Evolutionary conservation across 2,329 filamentous ascomycete species (phyloP).

Genomic region (Westerdykella aurantiaca): DNA sequence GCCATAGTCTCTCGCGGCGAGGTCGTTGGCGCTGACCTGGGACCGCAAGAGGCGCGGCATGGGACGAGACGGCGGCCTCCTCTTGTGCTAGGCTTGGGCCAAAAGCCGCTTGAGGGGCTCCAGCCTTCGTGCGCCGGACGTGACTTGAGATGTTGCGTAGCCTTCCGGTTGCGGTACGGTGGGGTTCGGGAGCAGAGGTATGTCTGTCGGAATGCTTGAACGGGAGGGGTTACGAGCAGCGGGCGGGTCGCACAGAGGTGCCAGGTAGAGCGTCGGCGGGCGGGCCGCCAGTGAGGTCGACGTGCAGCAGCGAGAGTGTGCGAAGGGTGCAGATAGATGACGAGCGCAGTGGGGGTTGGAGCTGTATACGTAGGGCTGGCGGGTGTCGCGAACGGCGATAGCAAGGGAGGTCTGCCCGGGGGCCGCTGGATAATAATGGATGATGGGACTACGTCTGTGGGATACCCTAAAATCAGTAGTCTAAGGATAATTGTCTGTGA

Average conservation of each 20-base stretch:
- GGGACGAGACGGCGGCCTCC: constrained; percentile 17
- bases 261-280: neutral
- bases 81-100: constrained; percentile 8
- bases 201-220: constrained; percentile 14
- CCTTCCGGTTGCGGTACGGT: constrained; percentile 15
- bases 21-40: constrained; percentile 33
- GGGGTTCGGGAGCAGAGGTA: constrained; percentile 15
- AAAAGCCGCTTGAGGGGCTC: constrained; percentile 11
- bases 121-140: constrained; percentile 5
- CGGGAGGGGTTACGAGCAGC: constrained; percentile 15
- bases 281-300: constrained; percentile 3
- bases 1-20: constrained; percentile 41
- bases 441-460: neutral
- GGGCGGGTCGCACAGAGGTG: constrained; percentile 7
- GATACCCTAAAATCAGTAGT: neutral
- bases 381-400: neutral
- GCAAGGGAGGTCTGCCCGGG: neutral
- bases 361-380: neutral
- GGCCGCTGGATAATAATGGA: neutral
- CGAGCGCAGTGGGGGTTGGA: constrained; percentile 5
- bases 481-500: too few species aligned
- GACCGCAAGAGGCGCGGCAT: constrained; percentile 31
- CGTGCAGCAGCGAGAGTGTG: neutral
- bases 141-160: constrained; percentile 15
- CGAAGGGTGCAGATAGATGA: neutral